Conservation (phyloP, 169 alveolate genomes). For the Amoebophrya sp. region DNA sequence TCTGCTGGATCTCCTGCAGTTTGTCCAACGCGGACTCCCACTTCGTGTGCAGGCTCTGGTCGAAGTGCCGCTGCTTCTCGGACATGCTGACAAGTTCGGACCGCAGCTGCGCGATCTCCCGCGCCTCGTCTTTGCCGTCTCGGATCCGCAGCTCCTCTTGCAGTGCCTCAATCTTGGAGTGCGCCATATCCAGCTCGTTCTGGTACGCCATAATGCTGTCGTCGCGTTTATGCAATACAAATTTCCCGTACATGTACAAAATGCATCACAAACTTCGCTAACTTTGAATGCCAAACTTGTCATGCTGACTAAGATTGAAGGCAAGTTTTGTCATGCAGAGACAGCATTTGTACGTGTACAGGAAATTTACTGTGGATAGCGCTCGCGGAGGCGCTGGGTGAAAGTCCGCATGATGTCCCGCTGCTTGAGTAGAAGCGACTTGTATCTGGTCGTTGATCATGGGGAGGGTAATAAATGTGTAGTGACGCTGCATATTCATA, state of each 20-base stretch:
- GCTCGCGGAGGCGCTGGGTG: neutral
- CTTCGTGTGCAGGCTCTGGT: neutral
- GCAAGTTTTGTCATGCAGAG: too few relatives aligned
- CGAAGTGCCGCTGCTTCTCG: neutral
- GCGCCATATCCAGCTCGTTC: too few relatives aligned
- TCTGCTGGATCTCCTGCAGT: neutral
- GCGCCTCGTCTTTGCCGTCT: neutral
- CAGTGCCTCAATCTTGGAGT: neutral
- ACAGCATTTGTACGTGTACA: neutral
- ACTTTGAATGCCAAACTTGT: neutral
- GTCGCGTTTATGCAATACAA: neutral
- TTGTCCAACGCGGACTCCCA: neutral
- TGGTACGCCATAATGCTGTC: neutral
- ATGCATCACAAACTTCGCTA: neutral
- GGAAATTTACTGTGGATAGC: neutral
- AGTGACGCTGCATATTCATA: too few relatives aligned
- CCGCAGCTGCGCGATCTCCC: neutral
- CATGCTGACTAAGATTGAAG: too few relatives aligned
- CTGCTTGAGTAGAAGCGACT: conserved; percentile 3
- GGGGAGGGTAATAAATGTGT: neutral
- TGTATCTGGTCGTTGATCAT: neutral
- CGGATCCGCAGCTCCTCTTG: neutral
- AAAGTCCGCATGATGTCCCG: conserved; percentile 1
- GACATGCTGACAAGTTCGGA: neutral
- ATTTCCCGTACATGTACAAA: neutral